Base-by-base conservation (phyloP, 768 basidiomycete species). In the Pholiota conissans region DNA sequence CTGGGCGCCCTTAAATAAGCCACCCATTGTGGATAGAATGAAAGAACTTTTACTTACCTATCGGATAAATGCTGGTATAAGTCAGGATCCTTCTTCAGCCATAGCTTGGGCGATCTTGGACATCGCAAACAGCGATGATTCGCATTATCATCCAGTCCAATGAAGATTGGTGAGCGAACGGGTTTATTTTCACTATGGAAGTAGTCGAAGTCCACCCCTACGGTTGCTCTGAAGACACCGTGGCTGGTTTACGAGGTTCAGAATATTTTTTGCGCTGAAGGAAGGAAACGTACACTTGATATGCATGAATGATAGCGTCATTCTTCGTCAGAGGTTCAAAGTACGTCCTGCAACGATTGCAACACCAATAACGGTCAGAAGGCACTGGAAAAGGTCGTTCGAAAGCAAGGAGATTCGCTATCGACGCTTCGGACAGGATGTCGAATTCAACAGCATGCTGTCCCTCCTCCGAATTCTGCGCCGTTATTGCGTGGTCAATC, bases 111-210 rank as follows among this genome's bases (percentile, higher is more conserved):
- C 9, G 18, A 26, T 20, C 6, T 13, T 32, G 50, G 35, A 37
- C 50, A 52, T 39, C 34, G 32, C 10, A 52, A n/a, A 29, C 50
- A 52, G 10, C 50, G 34, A 39, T 52, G 50, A 11, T 52, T 52
- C 24, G 50, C 29, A 8, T 52, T 10, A 3, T 20, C 3, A 5
- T 52, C 50, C 10, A 52, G 24, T 9, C 50, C 34, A 1, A 52
- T n/a, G 20, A 52, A 52, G 16, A 37, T 7, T 8, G n/a, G 16
- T 16, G 18, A 10, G 20, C 35, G 32, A 11, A 5, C n/a, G 14
- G 50, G 35, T 4, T 5, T 9, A 4, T n/a, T n/a, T 13, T 52
- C 50, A 7, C n/a, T 52, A 26, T 14, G 34, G 16, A 14, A 37
- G 5, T 37, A 39, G 34, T 26, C 6, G 32, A 52, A 39, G 14